Evolutionary conservation across 2,329 filamentous ascomycete genomes (phyloP).

Genomic region (Sclerotinia borealis): DNA sequence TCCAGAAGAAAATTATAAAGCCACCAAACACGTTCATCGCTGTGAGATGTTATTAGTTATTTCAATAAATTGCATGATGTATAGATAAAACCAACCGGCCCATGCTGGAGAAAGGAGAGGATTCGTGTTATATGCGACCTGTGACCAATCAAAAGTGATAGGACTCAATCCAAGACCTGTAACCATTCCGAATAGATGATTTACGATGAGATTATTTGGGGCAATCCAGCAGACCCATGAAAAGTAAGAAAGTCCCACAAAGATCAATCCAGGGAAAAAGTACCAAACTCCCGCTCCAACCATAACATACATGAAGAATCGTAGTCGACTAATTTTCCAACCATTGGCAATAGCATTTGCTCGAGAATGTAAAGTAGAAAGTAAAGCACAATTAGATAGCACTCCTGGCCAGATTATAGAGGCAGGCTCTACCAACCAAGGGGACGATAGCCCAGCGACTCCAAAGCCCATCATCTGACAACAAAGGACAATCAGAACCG

Average conservation of each 20-base stretch:
- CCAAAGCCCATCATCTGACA: conserved; percentile 59
- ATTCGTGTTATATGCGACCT: conserved; percentile 40
- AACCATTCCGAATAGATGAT: conserved; percentile 62
- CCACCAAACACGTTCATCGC: conserved; percentile 68
- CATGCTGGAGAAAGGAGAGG: conserved; percentile 56
- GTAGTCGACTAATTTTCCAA: conserved; percentile 43
- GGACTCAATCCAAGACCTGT: conserved; percentile 33
- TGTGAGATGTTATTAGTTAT: conserved; percentile 26
- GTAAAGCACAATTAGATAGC: conserved; percentile 18
- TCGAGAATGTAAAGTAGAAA: conserved; percentile 51
- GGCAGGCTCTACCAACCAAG: conserved; percentile 49
- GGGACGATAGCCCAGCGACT: conserved; percentile 51
- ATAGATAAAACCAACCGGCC: conserved; percentile 29
- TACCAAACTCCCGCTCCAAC: conserved; percentile 43
- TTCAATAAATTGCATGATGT: background rate
- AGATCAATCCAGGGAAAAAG: conserved; percentile 54
- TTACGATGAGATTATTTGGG: conserved; percentile 59
- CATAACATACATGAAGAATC: conserved; percentile 34
- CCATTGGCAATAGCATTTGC: conserved; percentile 50
- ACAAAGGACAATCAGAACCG: conserved; percentile 52
- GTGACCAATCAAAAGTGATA: conserved; percentile 70
- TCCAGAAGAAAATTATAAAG: conserved; percentile 57
- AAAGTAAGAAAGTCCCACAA: conserved; percentile 63
- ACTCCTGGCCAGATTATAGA: conserved; percentile 22
- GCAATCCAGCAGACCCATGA: conserved; percentile 66